Conservation (phyloP, 2,329 filamentous ascomycete genomes). For the Phymatotrichopsis omnivora region DNA sequence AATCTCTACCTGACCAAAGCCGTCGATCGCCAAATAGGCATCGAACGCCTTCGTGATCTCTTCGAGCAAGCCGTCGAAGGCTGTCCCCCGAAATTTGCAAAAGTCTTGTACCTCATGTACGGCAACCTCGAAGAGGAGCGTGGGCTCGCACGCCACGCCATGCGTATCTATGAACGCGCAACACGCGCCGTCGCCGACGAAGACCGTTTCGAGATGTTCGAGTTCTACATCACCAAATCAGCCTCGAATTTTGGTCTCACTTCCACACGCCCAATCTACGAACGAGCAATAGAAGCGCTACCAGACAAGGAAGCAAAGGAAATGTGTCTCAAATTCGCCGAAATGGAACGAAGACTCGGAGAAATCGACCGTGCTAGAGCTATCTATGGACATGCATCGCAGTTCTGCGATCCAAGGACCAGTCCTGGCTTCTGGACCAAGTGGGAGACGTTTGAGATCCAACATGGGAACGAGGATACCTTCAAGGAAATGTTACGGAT, state of each 20-base stretch:
- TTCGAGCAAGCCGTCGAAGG: constrained; percentile 96
- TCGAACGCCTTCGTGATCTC: constrained; percentile 84
- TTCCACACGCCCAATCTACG: constrained; percentile 90
- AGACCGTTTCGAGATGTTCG: constrained; percentile 94
- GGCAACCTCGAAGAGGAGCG: constrained; percentile 93
- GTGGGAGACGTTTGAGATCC: constrained; percentile 95
- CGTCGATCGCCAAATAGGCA: constrained; percentile 88
- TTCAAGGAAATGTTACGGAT: constrained; percentile 99
- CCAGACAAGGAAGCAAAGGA: constrained; percentile 87
- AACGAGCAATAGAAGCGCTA: constrained; percentile 85
- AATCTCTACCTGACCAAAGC: constrained; percentile 97
- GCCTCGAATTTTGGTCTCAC: constrained; percentile 96
- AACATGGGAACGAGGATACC: constrained; percentile 97
- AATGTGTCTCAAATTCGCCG: constrained; percentile 98
- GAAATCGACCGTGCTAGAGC: constrained; percentile 91
- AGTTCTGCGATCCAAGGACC: constrained; percentile 92
- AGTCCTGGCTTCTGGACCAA: constrained; percentile 87
- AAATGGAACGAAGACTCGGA: constrained; percentile 84
- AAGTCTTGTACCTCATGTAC: constrained; percentile 95
- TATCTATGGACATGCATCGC: constrained; percentile 91
- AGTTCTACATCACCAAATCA: constrained; percentile 98
- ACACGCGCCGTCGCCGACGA: constrained; percentile 91
- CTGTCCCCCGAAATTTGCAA: constrained; percentile 90
- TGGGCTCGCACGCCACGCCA: constrained; percentile 86
- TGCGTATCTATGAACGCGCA: constrained; percentile 97